phyloP scores from a whole-genome alignment of 2,329 filamentous ascomycete species.

The Thielaviopsis punctulata region DNA sequence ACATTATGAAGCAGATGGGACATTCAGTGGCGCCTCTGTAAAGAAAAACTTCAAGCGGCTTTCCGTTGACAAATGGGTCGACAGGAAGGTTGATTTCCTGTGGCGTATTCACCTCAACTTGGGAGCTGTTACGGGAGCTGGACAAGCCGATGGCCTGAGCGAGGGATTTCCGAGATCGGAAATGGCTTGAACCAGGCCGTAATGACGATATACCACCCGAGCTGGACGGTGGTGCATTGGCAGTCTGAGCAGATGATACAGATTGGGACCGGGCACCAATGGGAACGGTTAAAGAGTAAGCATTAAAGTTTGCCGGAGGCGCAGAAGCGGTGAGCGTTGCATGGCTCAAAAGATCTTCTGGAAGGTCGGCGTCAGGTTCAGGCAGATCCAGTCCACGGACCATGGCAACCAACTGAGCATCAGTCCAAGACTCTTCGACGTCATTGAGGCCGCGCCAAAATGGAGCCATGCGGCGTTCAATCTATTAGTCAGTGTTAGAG shows the following conservation, averaged over 20 bases:
- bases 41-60: constrained; percentile 76
- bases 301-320: constrained; percentile 34
- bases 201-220: constrained; percentile 31
- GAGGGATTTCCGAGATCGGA: constrained; percentile 54
- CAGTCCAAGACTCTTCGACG: constrained; percentile 75
- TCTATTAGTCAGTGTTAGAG: constrained; percentile 32
- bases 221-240: constrained; percentile 17
- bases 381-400: constrained; percentile 73
- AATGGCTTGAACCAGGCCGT: constrained; percentile 53
- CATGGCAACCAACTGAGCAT: constrained; percentile 85
- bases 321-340: constrained; percentile 29
- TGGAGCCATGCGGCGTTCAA: constrained; percentile 79
- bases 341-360: constrained; percentile 37
- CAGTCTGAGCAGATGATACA: constrained; percentile 46
- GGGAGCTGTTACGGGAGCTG: constrained; percentile 55
- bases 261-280: constrained; percentile 64
- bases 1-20: constrained; percentile 91
- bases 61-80: constrained; percentile 85
- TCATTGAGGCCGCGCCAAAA: constrained; percentile 93
- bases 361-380: constrained; percentile 62
- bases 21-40: constrained; percentile 88
- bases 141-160: constrained; percentile 55
- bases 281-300: constrained; percentile 62
- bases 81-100: constrained; percentile 65
- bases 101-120: constrained; percentile 48